Evolutionary conservation across 2,329 filamentous ascomycete genomes (phyloP).

Genomic region (Botrytis fragariae): DNA sequence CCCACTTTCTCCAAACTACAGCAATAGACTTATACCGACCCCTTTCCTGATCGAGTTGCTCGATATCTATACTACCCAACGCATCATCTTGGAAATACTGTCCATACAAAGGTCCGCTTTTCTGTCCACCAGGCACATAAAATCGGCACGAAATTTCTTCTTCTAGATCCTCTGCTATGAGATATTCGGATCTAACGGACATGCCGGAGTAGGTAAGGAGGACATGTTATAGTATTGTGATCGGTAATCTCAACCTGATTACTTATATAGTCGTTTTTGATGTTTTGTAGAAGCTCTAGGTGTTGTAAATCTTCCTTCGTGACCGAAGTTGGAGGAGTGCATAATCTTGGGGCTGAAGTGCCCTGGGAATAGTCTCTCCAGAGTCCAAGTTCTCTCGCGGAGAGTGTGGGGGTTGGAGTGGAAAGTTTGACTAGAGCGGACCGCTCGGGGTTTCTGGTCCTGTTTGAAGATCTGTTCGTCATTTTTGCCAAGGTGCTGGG

Average conservation of each 20-base stretch:
- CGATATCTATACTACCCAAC: neutral
- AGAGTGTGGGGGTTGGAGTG: neutral
- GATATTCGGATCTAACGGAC: neutral
- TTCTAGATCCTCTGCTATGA: neutral
- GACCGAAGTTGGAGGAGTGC: neutral
- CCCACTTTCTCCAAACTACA: neutral
- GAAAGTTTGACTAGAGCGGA: neutral
- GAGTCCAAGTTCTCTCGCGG: neutral
- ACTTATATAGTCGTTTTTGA: neutral
- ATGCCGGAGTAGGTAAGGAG: neutral
- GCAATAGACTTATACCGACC: neutral
- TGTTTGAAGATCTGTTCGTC: neutral
- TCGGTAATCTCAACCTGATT: neutral
- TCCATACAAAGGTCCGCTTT: neutral
- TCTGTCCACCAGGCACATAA: neutral
- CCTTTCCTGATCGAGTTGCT: neutral
- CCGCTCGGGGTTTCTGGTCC: neutral
- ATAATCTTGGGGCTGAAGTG: neutral
- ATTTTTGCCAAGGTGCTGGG: neutral
- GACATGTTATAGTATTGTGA: neutral
- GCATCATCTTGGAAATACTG: neutral
- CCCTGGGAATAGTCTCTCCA: neutral
- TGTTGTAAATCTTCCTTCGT: rapidly evolving
- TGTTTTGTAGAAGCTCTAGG: neutral
- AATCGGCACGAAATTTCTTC: neutral